Base-by-base conservation (phyloP, 1,284 basidiomycete genomes). In the Leccinum variabile region DNA sequence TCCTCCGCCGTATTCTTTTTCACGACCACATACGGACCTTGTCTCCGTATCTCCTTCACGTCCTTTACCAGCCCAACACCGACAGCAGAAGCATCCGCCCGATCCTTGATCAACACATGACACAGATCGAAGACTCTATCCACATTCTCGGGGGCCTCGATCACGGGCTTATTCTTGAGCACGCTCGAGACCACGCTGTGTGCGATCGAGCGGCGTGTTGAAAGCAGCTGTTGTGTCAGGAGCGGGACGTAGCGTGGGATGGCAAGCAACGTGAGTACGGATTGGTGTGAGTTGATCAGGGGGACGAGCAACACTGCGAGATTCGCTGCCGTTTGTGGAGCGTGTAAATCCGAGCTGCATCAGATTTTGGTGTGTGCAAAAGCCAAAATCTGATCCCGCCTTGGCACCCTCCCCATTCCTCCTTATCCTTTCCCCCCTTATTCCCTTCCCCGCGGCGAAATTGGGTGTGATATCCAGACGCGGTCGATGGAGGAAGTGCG, bases 211-310 rank as follows among this genome's bases (percentile, higher is more conserved):
- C 93, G 32, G 32, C 9, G 32, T 10, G 32, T 32, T 9, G 90
- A 86, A 79, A 92, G 97, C 4, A 95, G 87, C 74, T 98, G 96
- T 25, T 86, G 85, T 3, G 84, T 81, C 33, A 98, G 84, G 4
- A 98, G 84, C 0, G 91, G 88, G 1, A 86, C 85, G 72, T 97
- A 98, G 59, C 88, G 89, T 2, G 95, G 93, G 35, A 98, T 89
- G 14, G 95, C 94, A 57, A 98, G 91, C 13, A 98, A 84, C 0
- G 95, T 97, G 62, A 98, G 88, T 28, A 95, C 92, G 54, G 94
- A 95, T 77, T 93, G 88, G 75, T 98, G 97, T 6, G 93, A 94
- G 72, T 33, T 33, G 10, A 33, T 96, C 7, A 95, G 95, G 1
- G 95, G 91, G 30, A 94, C 84, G 13, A 97, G 87, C 33, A 97